These are phyloP conservation scores for Pichia sp. DNA, from an alignment of 1,139 yeast species.

Conservation along the genomic window DNA sequence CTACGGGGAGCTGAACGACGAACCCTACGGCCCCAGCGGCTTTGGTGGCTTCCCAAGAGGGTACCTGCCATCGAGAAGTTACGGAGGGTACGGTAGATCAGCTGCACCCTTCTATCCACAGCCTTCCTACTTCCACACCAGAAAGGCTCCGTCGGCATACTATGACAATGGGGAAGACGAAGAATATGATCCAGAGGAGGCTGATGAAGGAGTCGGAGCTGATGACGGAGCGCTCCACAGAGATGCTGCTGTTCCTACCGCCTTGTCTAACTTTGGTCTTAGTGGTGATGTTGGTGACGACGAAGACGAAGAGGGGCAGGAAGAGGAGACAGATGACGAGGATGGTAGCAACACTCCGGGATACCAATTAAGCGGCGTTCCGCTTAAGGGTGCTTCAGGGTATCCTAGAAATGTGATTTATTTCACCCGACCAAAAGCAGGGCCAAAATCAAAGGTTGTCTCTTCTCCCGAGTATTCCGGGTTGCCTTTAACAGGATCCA, in stretches of 20 bases:
- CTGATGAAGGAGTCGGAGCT: background rate
- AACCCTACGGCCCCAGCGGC: background rate
- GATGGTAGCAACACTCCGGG: background rate
- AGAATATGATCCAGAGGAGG: background rate
- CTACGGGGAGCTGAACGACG: background rate
- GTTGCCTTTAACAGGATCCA: background rate
- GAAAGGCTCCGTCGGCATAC: background rate
- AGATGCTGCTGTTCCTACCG: no score
- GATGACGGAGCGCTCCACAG: background rate
- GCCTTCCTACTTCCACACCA: background rate
- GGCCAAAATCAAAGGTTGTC: background rate
- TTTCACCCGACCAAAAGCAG: constrained; percentile 2
- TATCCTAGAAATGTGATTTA: constrained; percentile 1
- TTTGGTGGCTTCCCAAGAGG: background rate
- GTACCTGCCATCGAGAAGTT: background rate
- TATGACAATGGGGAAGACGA: background rate
- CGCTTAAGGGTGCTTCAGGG: background rate
- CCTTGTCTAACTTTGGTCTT: no score
- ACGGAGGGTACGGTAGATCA: background rate
- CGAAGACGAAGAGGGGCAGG: background rate
- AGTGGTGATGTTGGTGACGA: background rate
- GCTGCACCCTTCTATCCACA: background rate
- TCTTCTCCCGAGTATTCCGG: background rate
- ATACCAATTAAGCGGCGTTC: background rate
- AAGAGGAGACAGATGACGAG: background rate